Evolutionary conservation across 2,329 filamentous ascomycete genomes (phyloP), one percentile per base, ranked within the genome.

Genomic region (Whalleya microplaca): DNA sequence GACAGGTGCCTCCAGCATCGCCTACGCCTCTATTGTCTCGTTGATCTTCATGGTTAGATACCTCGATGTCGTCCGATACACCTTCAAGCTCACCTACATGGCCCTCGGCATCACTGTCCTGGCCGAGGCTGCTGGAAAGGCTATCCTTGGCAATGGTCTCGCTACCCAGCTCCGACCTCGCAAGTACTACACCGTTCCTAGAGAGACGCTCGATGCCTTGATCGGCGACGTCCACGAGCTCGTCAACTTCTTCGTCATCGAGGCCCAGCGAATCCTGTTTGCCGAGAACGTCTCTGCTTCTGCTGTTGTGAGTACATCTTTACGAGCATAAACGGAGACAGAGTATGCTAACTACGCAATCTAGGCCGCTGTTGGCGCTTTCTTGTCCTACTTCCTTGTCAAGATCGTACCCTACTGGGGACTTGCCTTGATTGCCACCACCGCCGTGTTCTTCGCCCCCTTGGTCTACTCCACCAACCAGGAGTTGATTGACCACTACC

Each of bases 351-450:
- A 48, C 41, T 45, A 43, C 40, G 8, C 40, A 50, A 23, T 48
- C 4, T 49, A 89, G 84, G 83, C 84, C 55, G 84, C 83, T 61
- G 48, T 87, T 50, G 77, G 77, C 59, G 80, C 86, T 46, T 87
- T 89, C 72, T 62, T 88, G 61, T 86, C 86, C 21, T 89, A 89
- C 76, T 85, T 81, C 72, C 78, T 90, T 41, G 82, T 87, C 73
- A 90, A 89, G 79, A 76, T 89, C 59, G 81, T 90, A 46, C 87
- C 87, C 37, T 83, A 87, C 78, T 90, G 87, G 87, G 86, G 84
- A 37, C 82, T 90, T 62, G 77, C 84, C 45, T 73, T 90, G 62
- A 78, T 89, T 65, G 76, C 75, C 61, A 84, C 84, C 56, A 84
- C 84, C 12, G 71, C 84, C 48, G 68, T 82, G 56, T 90, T 90